phyloP scores from a whole-genome alignment of 2,329 filamentous ascomycete species.

The Paraphaeosphaeria sporulosa region DNA sequence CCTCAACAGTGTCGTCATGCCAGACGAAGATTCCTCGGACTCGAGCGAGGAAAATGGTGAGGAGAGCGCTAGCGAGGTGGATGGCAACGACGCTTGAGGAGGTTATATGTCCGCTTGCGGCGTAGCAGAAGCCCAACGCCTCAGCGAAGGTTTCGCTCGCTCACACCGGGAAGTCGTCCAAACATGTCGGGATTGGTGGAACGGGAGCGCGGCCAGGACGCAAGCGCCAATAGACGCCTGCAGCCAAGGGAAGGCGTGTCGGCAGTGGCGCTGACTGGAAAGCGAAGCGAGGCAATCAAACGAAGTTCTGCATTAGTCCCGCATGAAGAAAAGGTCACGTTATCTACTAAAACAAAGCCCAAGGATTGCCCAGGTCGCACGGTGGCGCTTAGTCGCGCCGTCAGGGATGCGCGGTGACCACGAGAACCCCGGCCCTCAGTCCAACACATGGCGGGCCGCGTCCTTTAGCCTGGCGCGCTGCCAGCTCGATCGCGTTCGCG shows the following conservation, averaged over 20 bases:
- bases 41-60: slow-evolving; percentile 39
- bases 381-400: slow-evolving; percentile 10
- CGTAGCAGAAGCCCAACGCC: slow-evolving; percentile 16
- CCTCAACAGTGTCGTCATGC: slow-evolving; percentile 60
- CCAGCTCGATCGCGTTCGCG: slow-evolving; percentile 11
- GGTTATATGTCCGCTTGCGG: slow-evolving; percentile 26
- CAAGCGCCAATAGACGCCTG: slow-evolving; percentile 35
- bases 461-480: slow-evolving; percentile 14
- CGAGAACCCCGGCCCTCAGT: slow-evolving; percentile 18
- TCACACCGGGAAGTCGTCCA: slow-evolving; percentile 8
- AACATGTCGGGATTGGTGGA: slow-evolving; percentile 29
- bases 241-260: slow-evolving; percentile 18
- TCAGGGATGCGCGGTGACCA: slow-evolving; percentile 16
- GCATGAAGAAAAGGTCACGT: slow-evolving; percentile 23
- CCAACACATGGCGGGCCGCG: slow-evolving; percentile 22
- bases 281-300: slow-evolving; percentile 18
- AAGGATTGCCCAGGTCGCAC: slow-evolving; percentile 13
- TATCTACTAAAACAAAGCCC: slow-evolving; percentile 10
- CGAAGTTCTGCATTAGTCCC: slow-evolving; percentile 21
- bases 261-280: slow-evolving; percentile 31
- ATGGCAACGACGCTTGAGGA: slow-evolving; percentile 19
- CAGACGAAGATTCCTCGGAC: slow-evolving; percentile 50
- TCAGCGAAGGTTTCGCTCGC: slow-evolving; percentile 14
- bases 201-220: slow-evolving; percentile 21
- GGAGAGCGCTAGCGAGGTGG: slow-evolving; percentile 30